Conservation (phyloP, 2,329 filamentous ascomycete species). For the Paramyrothecium roridum region DNA sequence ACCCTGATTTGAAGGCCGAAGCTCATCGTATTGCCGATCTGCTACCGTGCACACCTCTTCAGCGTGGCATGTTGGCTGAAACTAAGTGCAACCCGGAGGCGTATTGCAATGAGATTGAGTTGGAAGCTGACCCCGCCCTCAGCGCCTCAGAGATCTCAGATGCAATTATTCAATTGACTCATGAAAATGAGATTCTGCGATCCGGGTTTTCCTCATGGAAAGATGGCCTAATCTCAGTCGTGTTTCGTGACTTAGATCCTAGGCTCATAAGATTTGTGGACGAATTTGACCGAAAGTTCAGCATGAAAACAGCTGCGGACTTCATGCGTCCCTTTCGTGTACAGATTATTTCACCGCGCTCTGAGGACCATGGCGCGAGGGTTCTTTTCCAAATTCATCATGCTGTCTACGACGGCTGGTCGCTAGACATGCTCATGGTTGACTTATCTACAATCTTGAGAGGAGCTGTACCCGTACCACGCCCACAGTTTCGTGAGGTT, state of each 20-base stretch:
- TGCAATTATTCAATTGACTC: conserved; percentile 47
- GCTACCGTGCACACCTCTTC: conserved; percentile 68
- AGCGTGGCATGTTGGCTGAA: conserved; percentile 78
- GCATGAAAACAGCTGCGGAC: no score
- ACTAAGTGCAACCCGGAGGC: conserved; percentile 55
- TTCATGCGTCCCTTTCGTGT: conserved; percentile 51
- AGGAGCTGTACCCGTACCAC: conserved; percentile 17
- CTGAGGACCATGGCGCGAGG: conserved; percentile 17
- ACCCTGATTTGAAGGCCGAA: conserved; percentile 10
- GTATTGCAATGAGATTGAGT: conserved; percentile 77
- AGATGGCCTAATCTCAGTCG: conserved; percentile 37
- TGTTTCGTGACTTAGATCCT: conserved; percentile 53
- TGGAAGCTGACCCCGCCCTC: conserved; percentile 47
- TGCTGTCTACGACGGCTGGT: conserved; percentile 92
- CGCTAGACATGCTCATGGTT: conserved; percentile 67
- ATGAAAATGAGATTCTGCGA: conserved; percentile 64
- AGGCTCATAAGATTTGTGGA: conserved; percentile 39
- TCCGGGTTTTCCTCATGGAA: conserved; percentile 66
- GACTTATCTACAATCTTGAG: conserved; percentile 55
- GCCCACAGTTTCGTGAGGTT: conserved; percentile 62
- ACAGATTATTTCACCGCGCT: conserved; percentile 40
- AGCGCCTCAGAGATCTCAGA: conserved; percentile 35
- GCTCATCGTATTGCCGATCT: conserved; percentile 34
- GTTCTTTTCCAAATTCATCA: conserved; percentile 68
- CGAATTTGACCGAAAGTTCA: conserved; percentile 32